Percentiles rank a stretch among this genome's conserved stretches.
Conservation (phyloP, 805 yeast species). For the Candida cerambycidarum region DNA sequence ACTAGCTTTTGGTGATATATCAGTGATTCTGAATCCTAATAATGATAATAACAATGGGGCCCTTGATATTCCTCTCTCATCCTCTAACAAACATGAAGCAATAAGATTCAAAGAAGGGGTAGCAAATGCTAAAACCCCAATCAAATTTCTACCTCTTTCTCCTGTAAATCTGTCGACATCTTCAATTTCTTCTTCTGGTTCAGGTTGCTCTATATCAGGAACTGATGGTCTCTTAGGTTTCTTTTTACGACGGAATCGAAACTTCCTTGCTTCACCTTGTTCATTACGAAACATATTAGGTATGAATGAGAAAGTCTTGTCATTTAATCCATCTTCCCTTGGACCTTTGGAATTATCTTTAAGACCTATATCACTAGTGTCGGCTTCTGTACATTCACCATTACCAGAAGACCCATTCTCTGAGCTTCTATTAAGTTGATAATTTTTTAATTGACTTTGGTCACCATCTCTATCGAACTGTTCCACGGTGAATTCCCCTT, state of each 20-base stretch:
- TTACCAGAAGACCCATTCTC: background rate
- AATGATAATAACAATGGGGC: constrained; percentile 81
- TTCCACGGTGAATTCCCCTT: no score
- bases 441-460: background rate
- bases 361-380: background rate
- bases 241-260: constrained; percentile 25
- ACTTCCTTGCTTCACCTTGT: constrained; percentile 2
- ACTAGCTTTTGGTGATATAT: constrained; percentile 40
- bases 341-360: no score
- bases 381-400: background rate
- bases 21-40: constrained; percentile 63
- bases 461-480: background rate
- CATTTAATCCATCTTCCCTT: background rate
- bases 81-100: constrained; percentile 72
- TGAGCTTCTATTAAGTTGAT: background rate
- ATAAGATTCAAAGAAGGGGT: constrained; percentile 73
- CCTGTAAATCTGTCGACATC: constrained; percentile 29
- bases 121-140: constrained; percentile 55
- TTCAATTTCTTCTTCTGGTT: constrained; percentile 13
- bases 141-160: constrained; percentile 34
- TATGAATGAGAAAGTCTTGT: constrained; percentile 14
- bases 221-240: constrained; percentile 19
- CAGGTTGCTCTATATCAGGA: constrained; percentile 18
- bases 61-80: constrained; percentile 71
- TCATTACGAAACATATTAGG: constrained; percentile 17